A percentile compares a stretch with the other conserved stretches of the same genome.
These are phyloP conservation scores for Chrysanthemum makinoi DNA, from an alignment of 129 eudicot species.

Conservation along the genomic window DNA sequence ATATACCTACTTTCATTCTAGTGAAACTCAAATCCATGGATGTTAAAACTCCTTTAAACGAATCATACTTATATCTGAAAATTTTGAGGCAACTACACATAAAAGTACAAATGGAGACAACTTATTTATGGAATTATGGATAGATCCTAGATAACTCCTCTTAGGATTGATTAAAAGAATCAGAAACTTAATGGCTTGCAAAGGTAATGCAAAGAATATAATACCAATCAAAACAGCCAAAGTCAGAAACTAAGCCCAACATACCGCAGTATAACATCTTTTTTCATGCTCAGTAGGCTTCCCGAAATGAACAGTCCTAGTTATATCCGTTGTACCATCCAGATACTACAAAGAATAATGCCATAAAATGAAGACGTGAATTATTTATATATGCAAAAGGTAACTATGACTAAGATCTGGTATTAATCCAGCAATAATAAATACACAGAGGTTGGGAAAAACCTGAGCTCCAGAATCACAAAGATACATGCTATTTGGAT, in stretches of 20 bases:
- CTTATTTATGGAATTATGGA: too few relatives aligned
- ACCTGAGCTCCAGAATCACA: slow-evolving; percentile 99
- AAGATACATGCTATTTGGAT: slow-evolving; percentile 82
- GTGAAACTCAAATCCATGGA: too few relatives aligned
- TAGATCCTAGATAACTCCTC: too few relatives aligned
- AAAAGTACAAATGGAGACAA: too few relatives aligned
- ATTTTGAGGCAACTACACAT: too few relatives aligned
- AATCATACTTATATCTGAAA: too few relatives aligned
- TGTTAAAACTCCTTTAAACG: too few relatives aligned
- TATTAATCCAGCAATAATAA: not conserved
- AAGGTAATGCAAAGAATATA: slow-evolving; percentile 7
- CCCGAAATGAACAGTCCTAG: slow-evolving; percentile 97
- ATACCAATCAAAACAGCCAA: slow-evolving; percentile 17
- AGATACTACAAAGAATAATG: slow-evolving; percentile 53
- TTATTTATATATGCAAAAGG: slow-evolving; percentile 8
- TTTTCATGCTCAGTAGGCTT: slow-evolving; percentile 92
- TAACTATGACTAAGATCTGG: too few relatives aligned
- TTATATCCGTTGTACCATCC: slow-evolving; percentile 98
- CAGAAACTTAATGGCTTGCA: not conserved
- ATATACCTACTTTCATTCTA: too few relatives aligned
- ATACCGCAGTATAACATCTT: slow-evolving; percentile 88
- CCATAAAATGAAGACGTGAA: slow-evolving; percentile 4
- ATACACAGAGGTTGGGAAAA: slow-evolving; percentile 6
- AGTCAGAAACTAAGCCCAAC: slow-evolving; percentile 24
- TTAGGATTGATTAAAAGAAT: too few relatives aligned